Percentiles rank a stretch among this genome's conserved stretches.
Conservation (phyloP, 768 basidiomycete species). For the Flagelloscypha sp. region DNA sequence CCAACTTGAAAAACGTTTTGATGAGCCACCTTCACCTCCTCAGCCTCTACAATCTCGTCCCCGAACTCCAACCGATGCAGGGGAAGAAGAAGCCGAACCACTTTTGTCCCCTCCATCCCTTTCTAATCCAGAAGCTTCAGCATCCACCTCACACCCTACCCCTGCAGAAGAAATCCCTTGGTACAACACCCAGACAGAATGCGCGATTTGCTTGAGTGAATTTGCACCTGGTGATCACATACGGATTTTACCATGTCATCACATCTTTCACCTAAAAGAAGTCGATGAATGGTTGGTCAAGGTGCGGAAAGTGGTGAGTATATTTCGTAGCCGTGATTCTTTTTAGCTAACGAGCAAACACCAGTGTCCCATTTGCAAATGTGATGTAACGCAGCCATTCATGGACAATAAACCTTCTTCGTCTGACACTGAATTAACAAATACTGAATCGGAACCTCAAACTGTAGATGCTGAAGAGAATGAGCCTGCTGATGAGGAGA, state of each 20-base stretch:
- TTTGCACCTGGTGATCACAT: constrained; percentile 86
- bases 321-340: constrained; percentile 3
- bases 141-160: constrained; percentile 31
- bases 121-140: constrained; percentile 13
- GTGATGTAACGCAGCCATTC: constrained; percentile 73
- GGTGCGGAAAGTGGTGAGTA: constrained; percentile 82
- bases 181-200: constrained; percentile 80
- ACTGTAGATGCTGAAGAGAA: too few species aligned
- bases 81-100: constrained; percentile 19
- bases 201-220: constrained; percentile 86
- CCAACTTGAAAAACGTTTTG: constrained; percentile 2
- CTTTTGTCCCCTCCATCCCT: constrained; percentile 15
- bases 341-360: constrained; percentile 4
- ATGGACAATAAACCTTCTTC: constrained; percentile 7
- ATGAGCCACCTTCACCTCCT: not conserved
- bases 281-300: constrained; percentile 90
- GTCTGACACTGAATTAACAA: not conserved
- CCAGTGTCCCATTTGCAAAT: constrained; percentile 89
- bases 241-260: constrained; percentile 86
- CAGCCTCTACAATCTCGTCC: constrained; percentile 4
- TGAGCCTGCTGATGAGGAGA: too few species aligned
- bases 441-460: not conserved
- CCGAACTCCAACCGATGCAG: constrained; percentile 21
- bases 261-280: constrained; percentile 90
- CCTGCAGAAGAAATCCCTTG: constrained; percentile 38